These are phyloP conservation scores for Lomentospora prolificans DNA, from an alignment of 2,329 filamentous ascomycete species.

Conservation along the genomic window DNA sequence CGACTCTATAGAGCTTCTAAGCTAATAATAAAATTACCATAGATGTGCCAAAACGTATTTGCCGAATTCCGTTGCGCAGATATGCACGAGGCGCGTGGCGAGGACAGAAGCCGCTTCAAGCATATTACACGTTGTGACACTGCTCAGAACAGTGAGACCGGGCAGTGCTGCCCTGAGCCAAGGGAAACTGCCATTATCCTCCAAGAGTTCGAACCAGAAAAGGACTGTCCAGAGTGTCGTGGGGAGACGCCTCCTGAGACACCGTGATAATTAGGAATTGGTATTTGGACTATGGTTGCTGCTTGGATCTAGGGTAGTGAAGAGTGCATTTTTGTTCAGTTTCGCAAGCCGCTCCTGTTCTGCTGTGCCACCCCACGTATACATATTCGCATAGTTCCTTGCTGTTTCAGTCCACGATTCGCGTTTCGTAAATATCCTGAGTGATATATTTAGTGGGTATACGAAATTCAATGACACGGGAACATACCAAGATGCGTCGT, in stretches of 20 bases:
- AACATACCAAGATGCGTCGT: not conserved
- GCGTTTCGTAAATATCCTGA: not conserved
- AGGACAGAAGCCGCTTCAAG: conserved; percentile 9
- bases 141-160: conserved; percentile 4
- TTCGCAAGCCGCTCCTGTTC: not conserved
- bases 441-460: not conserved
- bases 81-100: conserved; percentile 7
- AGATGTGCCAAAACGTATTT: conserved; percentile 12
- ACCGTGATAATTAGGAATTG: conserved; percentile 1
- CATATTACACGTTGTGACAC: conserved; percentile 10
- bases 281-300: not conserved
- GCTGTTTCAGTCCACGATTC: not conserved
- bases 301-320: not conserved
- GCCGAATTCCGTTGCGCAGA: conserved; percentile 10
- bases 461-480: not conserved
- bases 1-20: not conserved
- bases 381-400: not conserved
- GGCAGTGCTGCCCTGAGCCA: conserved; percentile 1
- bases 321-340: not conserved
- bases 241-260: conserved; percentile 12
- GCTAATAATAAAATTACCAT: not conserved
- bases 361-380: not conserved
- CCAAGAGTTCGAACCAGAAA: conserved; percentile 9
- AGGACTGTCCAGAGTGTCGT: conserved; percentile 9
- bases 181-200: conserved; percentile 10